Percentiles rank a stretch among this genome's conserved stretches.
Conservation (phyloP, 1,139 yeast species). For the Candida neerlandica region DNA sequence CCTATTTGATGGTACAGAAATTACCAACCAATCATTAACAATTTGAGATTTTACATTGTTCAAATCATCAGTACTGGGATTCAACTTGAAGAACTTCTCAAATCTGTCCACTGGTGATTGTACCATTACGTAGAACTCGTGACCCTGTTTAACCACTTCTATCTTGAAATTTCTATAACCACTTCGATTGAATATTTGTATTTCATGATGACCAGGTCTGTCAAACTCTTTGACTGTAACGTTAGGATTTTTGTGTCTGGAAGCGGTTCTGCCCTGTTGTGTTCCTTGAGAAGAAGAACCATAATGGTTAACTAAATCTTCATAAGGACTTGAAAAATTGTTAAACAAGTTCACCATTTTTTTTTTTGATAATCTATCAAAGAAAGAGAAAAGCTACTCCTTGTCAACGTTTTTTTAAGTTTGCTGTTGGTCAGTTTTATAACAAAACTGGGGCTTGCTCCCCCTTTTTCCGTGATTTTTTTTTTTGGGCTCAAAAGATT, state of each 20-base stretch:
- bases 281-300: not conserved
- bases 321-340: conserved; percentile 3
- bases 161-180: conserved; percentile 13
- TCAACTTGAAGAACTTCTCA: conserved; percentile 9
- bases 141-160: conserved; percentile 9
- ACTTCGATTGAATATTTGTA: conserved; percentile 9
- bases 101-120: conserved; percentile 11
- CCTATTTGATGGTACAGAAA: conserved; percentile 1
- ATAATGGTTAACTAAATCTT: conserved; percentile 6
- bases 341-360: conserved; percentile 5
- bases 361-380: not conserved
- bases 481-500: not conserved
- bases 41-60: conserved; percentile 7
- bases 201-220: conserved; percentile 7
- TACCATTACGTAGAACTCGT: conserved; percentile 8
- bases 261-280: not conserved
- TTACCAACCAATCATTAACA: conserved; percentile 3
- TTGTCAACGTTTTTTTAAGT: not conserved
- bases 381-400: not conserved
- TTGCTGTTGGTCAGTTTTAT: not conserved
- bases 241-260: not conserved
- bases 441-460: not conserved
- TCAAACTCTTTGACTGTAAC: conserved; percentile 9
- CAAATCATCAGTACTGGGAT: conserved; percentile 8
- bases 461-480: not conserved